A percentile compares a stretch with the other conserved stretches of the same genome.
These are phyloP conservation scores for Oryza australiensis DNA, from an alignment of 176 grass and related monocot genomes.

Conservation along the genomic window DNA sequence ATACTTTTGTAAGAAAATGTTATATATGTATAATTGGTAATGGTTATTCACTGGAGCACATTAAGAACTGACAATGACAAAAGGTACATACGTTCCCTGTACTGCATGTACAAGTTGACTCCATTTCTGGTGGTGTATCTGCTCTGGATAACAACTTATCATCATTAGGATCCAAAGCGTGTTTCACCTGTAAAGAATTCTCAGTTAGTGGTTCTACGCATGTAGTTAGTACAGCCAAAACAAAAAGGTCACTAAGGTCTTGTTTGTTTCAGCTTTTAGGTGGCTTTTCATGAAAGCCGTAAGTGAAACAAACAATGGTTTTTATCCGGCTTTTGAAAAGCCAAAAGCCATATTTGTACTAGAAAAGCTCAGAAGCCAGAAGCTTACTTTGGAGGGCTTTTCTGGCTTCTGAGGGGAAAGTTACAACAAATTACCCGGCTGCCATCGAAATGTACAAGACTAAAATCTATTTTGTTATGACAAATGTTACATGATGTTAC, in stretches of 20 bases:
- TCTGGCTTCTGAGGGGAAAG: too few relatives aligned
- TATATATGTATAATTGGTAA: conserved; percentile 1
- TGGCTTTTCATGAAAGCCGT: too few relatives aligned
- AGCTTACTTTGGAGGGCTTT: too few relatives aligned
- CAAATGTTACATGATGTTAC: too few relatives aligned
- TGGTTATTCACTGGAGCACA: background rate
- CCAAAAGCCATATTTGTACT: too few relatives aligned
- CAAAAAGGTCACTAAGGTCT: conserved; percentile 14
- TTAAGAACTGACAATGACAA: conserved; percentile 29
- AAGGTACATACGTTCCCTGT: conserved; percentile 46
- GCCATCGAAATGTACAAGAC: too few relatives aligned
- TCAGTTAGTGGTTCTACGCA: conserved; percentile 26
- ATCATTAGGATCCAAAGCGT: conserved; percentile 42
- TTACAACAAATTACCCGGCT: too few relatives aligned
- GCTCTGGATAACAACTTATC: conserved; percentile 42
- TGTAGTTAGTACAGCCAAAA: conserved; percentile 12
- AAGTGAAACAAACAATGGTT: too few relatives aligned
- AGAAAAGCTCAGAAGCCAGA: too few relatives aligned
- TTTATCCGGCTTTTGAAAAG: too few relatives aligned
- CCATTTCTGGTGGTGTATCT: conserved; percentile 30
- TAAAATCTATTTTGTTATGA: too few relatives aligned
- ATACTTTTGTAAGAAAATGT: background rate
- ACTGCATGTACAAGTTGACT: conserved; percentile 32
- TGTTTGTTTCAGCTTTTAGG: too few relatives aligned
- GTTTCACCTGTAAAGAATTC: conserved; percentile 53